A percentile compares a stretch with the other conserved stretches of the same genome.
Conservation (phyloP, 2,329 filamentous ascomycete genomes). For the Daldinia sp. region DNA sequence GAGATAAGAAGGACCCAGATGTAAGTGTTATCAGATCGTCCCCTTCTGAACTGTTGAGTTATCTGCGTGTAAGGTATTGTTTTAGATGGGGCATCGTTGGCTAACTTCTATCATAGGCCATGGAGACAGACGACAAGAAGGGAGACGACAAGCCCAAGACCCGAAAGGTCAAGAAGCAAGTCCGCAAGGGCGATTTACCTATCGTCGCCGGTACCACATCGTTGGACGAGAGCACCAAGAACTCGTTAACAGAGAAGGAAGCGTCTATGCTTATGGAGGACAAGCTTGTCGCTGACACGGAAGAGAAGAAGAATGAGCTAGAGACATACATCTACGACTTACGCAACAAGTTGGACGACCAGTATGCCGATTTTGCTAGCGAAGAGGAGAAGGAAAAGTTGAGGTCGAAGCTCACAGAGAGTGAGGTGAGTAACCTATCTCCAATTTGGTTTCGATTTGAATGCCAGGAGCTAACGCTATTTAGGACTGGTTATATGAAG, state of each 20-base stretch:
- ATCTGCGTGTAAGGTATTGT: background rate
- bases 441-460: background rate
- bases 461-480: conserved; percentile 38
- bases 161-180: conserved; percentile 99
- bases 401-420: conserved; percentile 80
- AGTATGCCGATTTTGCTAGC: conserved; percentile 86
- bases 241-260: conserved; percentile 80
- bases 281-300: conserved; percentile 96
- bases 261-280: conserved; percentile 94
- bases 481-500: conserved; percentile 99
- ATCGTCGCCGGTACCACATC: conserved; percentile 84
- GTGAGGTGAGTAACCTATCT: conserved; percentile 74
- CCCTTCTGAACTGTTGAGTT: background rate
- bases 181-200: conserved; percentile 94
- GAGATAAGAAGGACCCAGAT: conserved; percentile 73
- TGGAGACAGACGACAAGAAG: conserved; percentile 80
- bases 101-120: conserved; percentile 63
- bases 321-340: conserved; percentile 98
- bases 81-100: conserved; percentile 23
- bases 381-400: conserved; percentile 93
- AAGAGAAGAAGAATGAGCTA: conserved; percentile 99
- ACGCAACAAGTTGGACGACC: conserved; percentile 92
- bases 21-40: conserved; percentile 63
- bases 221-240: conserved; percentile 74
- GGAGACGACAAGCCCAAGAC: conserved; percentile 77